Base-by-base conservation (phyloP, 1,139 yeast species). In the Hyphopichia fennica region DNA sequence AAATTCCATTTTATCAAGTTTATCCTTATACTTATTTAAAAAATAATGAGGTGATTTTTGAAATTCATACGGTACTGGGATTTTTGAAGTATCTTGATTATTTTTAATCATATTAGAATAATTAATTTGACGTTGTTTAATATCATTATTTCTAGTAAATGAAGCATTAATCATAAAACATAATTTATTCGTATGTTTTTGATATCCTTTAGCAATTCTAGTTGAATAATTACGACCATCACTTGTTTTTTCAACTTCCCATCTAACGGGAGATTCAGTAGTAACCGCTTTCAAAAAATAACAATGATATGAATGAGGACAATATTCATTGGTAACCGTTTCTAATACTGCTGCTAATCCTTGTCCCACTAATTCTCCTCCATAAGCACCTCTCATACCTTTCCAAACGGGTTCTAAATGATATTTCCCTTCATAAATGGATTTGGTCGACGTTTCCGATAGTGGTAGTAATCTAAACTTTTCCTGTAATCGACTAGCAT, bases 281-380 rank as follows among this genome's bases (percentile, higher is more conserved):
- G 56, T 54, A 0, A 75, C 75, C 5, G 76, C 73, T 43, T 67
- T 67, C 39, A 72, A 57, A 45, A 71, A 72, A 51, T 69, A 70
- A 29, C 65, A 53, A 49, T 72, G 77, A 35, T 69, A 57, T 11
- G 75, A 68, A 49, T 72, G 71, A 4, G 75, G 72, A 37, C 60
- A 58, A 37, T 69, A 62, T 20, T 55, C 66, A 25, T 43, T 49
- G 33, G 53, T 54, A 8, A 72, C 53, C 10, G 72, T 55, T 37
- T 58, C 67, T 69, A 71, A 69, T 1, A 71, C 73, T 0, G 75
- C 77, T 35, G 60, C 46, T 11, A 65, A 41, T 1, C 65, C 62
- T 48, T 69, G 76, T 17, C 62, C 45, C 4, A 69, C 51, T 28
- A 69, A 54, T 40, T 72, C 77, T 2, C 77, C 77, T 2, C 77